phyloP scores from a whole-genome alignment of 75 land plant genomes.

The Pinus tabuliformis region DNA sequence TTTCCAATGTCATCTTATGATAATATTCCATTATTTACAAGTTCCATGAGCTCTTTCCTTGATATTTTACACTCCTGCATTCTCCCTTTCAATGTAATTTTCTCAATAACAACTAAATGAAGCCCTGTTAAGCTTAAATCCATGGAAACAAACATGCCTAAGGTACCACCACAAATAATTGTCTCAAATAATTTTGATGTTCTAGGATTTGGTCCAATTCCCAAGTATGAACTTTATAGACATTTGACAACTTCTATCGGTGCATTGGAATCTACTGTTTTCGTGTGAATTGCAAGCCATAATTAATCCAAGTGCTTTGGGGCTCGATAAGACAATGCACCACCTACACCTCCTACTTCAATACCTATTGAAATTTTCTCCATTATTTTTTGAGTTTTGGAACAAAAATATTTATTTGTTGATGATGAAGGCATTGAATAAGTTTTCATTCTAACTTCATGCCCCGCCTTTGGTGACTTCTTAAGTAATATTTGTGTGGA shows the following conservation, averaged over 20 bases:
- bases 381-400: too few species aligned
- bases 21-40: conserved; percentile 72
- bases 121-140: conserved; percentile 71
- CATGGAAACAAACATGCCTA: conserved; percentile 90
- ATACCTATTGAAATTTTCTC: too few species aligned
- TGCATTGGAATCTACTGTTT: conserved; percentile 30
- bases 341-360: too few species aligned
- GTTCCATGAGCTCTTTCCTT: conserved; percentile 84
- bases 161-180: conserved; percentile 91
- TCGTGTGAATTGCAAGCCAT: too few species aligned
- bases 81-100: conserved; percentile 75
- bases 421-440: too few species aligned
- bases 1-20: conserved; percentile 57
- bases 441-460: too few species aligned
- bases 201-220: conserved; percentile 18
- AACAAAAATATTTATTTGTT: too few species aligned
- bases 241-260: conserved; percentile 45
- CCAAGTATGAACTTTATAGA: conserved; percentile 25
- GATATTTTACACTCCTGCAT: conserved; percentile 99
- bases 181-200: conserved; percentile 51
- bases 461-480: too few species aligned
- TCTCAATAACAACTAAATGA: conserved; percentile 78
- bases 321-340: too few species aligned
- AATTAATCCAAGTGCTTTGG: too few species aligned
- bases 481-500: too few species aligned